A percentile compares a stretch with the other conserved stretches of the same genome.
Evolutionary conservation across 2,329 filamentous ascomycete species (phyloP).

Genomic region (Dactylellina drechsleri): DNA sequence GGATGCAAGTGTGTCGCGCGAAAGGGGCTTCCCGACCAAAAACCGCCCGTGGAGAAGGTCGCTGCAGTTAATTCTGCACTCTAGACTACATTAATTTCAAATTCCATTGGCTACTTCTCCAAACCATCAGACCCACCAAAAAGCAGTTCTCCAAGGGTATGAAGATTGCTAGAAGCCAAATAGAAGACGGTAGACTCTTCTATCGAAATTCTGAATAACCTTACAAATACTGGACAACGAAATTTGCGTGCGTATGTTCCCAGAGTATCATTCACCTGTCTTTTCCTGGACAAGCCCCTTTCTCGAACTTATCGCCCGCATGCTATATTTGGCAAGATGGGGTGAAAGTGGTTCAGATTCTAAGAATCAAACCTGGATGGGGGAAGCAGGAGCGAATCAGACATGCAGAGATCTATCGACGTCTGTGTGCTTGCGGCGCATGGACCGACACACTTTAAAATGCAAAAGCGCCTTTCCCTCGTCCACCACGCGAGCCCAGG

Average conservation of each 20-base stretch:
- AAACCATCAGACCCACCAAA: background rate
- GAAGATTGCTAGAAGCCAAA: background rate
- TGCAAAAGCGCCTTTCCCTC: constrained; percentile 25
- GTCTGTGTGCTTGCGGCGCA: constrained; percentile 19
- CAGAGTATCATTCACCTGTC: too few relatives aligned
- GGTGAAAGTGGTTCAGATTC: constrained; percentile 27
- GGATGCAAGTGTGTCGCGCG: constrained; percentile 9
- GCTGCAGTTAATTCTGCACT: too few relatives aligned
- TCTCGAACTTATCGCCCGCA: constrained; percentile 6
- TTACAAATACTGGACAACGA: too few relatives aligned
- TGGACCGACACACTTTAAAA: constrained; percentile 8
- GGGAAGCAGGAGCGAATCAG: constrained; percentile 32
- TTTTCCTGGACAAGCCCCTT: too few relatives aligned
- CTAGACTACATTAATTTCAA: too few relatives aligned
- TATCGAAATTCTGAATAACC: too few relatives aligned
- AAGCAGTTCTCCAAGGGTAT: too few relatives aligned
- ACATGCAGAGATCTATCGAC: constrained; percentile 12
- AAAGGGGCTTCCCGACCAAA: constrained; percentile 20
- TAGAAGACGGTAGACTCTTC: constrained; percentile 3
- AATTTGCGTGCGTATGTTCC: too few relatives aligned
- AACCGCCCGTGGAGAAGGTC: constrained; percentile 13
- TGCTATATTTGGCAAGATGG: constrained; percentile 32
- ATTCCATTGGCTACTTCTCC: background rate
- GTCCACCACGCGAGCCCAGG: constrained; percentile 31
- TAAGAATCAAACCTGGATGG: constrained; percentile 31